A percentile compares a stretch with the other conserved stretches of the same genome.
These are phyloP conservation scores for Zostera marina DNA, from an alignment of 116 monocot genomes.

Conservation along the genomic window DNA sequence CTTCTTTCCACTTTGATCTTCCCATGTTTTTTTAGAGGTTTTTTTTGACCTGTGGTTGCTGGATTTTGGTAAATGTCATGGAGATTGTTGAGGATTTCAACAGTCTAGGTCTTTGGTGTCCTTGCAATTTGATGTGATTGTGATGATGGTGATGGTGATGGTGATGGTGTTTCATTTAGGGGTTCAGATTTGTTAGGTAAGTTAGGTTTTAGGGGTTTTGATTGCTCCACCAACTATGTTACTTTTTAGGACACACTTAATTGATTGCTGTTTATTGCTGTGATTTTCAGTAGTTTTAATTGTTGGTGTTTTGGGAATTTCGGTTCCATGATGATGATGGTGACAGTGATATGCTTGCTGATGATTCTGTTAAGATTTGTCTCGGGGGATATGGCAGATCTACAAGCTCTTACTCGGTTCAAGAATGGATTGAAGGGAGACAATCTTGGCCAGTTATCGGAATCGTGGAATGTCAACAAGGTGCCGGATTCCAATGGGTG, in stretches of 20 bases:
- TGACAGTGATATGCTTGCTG: constrained; percentile 27
- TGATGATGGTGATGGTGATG: too few relatives aligned
- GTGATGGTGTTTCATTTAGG: too few relatives aligned
- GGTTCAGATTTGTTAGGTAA: too few relatives aligned
- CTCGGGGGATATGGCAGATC: constrained; percentile 27
- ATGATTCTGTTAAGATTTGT: constrained; percentile 11
- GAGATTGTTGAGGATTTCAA: too few relatives aligned
- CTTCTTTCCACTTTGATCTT: background rate
- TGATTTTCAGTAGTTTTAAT: background rate
- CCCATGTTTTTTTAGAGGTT: background rate
- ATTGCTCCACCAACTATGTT: too few relatives aligned
- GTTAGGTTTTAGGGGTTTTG: too few relatives aligned
- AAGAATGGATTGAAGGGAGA: constrained; percentile 45
- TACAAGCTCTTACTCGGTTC: constrained; percentile 48
- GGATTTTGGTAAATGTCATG: too few relatives aligned
- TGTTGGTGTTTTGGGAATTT: too few relatives aligned
- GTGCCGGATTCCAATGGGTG: constrained; percentile 20
- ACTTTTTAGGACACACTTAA: too few relatives aligned
- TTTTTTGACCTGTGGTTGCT: too few relatives aligned
- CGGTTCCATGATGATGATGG: background rate
- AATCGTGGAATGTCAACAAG: constrained; percentile 31
- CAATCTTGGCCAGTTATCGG: constrained; percentile 9
- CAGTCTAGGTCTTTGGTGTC: too few relatives aligned
- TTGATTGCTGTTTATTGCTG: background rate
- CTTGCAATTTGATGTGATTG: too few relatives aligned